A percentile compares a stretch with the other conserved stretches of the same genome.
These are phyloP conservation scores for Neolentinus lepideus DNA, from an alignment of 1,284 basidiomycete genomes.

Conservation along the genomic window DNA sequence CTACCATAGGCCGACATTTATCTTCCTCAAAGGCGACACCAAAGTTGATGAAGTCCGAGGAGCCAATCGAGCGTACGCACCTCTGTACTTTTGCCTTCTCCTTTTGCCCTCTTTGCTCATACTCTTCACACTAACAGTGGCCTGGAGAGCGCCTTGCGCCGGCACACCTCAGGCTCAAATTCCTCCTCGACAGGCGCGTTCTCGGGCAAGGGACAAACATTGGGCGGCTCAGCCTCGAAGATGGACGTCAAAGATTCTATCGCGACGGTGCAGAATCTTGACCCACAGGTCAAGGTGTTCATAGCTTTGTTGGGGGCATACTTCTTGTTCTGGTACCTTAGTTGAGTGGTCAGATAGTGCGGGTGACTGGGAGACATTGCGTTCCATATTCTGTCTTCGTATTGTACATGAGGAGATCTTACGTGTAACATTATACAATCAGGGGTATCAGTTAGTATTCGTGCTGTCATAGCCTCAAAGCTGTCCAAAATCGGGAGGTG, in stretches of 20 bases:
- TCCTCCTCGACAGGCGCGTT: slow-evolving; percentile 36
- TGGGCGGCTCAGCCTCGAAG: slow-evolving; percentile 40
- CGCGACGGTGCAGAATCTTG: slow-evolving; percentile 38
- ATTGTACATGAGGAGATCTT: neutral
- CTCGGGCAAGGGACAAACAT: slow-evolving; percentile 63
- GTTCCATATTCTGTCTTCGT: neutral
- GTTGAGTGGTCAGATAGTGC: slow-evolving; percentile 9
- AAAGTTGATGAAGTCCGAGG: slow-evolving; percentile 66
- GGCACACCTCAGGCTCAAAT: slow-evolving; percentile 34
- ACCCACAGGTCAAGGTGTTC: slow-evolving; percentile 60
- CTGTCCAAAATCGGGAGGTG: neutral
- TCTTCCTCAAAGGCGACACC: slow-evolving; percentile 61
- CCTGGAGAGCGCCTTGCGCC: slow-evolving; percentile 48
- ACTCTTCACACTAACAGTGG: slow-evolving; percentile 29
- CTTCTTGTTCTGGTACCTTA: slow-evolving; percentile 52
- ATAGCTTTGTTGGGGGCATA: slow-evolving; percentile 56
- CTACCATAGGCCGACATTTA: slow-evolving; percentile 73
- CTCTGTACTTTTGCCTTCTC: neutral
- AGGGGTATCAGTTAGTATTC: neutral
- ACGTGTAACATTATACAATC: neutral
- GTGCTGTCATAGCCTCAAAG: neutral
- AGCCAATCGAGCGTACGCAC: slow-evolving; percentile 52
- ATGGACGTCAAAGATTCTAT: slow-evolving; percentile 24
- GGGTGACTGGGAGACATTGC: neutral
- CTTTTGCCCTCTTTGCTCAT: neutral